These are phyloP conservation scores for Lepiota subincarnata DNA, from an alignment of 768 basidiomycete species.

Conservation along the genomic window DNA sequence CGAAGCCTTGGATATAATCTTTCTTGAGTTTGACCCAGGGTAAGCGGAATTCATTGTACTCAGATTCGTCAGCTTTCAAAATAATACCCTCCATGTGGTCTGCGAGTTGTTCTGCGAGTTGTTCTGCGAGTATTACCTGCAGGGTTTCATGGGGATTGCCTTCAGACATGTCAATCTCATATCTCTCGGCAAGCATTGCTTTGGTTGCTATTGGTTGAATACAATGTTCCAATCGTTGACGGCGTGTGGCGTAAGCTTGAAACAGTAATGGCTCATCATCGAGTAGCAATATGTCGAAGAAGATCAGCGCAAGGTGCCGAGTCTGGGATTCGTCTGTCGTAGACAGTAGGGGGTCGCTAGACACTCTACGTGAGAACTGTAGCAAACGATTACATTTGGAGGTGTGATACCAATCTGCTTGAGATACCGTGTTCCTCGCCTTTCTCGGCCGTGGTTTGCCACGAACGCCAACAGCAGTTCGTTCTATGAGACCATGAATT, in stretches of 20 bases:
- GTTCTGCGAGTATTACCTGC: slow-evolving; percentile 42
- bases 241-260: slow-evolving; percentile 54
- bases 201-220: slow-evolving; percentile 53
- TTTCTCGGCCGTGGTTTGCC: slow-evolving; percentile 18
- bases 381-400: not conserved
- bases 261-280: slow-evolving; percentile 56
- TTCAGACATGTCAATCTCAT: slow-evolving; percentile 37
- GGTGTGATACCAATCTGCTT: slow-evolving; percentile 14
- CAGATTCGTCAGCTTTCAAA: slow-evolving; percentile 67
- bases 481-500: slow-evolving; percentile 55
- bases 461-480: slow-evolving; percentile 54
- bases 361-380: slow-evolving; percentile 2
- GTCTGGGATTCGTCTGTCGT: slow-evolving; percentile 27
- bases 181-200: slow-evolving; percentile 59
- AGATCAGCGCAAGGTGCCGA: slow-evolving; percentile 74
- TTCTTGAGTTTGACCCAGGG: slow-evolving; percentile 89
- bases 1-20: slow-evolving; percentile 84
- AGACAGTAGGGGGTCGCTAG: slow-evolving; percentile 25
- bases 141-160: slow-evolving; percentile 24
- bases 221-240: slow-evolving; percentile 55
- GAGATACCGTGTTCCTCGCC: slow-evolving; percentile 14
- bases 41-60: slow-evolving; percentile 57
- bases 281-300: slow-evolving; percentile 80
- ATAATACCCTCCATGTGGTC: slow-evolving; percentile 67
- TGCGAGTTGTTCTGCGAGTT: slow-evolving; percentile 47